Percentiles rank a stretch among this genome's conserved stretches.
Conservation (phyloP, 2,329 filamentous ascomycete genomes). For the Fusarium continuum region DNA sequence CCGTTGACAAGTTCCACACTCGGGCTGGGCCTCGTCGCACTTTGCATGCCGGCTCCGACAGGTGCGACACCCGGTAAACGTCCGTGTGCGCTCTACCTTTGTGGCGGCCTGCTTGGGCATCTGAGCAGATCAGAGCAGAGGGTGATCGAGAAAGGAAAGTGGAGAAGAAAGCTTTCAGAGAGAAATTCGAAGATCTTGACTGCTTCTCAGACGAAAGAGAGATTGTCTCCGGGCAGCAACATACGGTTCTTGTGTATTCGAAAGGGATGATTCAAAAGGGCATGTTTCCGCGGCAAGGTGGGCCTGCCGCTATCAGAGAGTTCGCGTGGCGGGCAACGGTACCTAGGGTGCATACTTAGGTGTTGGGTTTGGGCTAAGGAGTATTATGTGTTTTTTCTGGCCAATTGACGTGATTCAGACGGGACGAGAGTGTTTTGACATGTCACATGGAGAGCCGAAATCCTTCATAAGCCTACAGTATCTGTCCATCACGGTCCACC, state of each 20-base stretch:
- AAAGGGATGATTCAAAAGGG: constrained; percentile 10
- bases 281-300: constrained; percentile 32
- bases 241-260: constrained; percentile 21
- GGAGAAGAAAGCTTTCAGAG: too few species aligned
- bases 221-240: constrained; percentile 2
- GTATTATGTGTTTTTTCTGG: neutral
- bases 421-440: neutral
- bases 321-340: neutral
- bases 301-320: neutral
- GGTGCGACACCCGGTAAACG: constrained; percentile 49
- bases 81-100: constrained; percentile 40
- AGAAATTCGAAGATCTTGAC: too few species aligned
- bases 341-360: neutral
- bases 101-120: constrained; percentile 29
- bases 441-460: neutral
- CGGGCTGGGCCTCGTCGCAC: constrained; percentile 55
- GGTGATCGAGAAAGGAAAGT: constrained; percentile 32
- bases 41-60: constrained; percentile 54
- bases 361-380: neutral
- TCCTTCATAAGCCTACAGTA: too few species aligned
- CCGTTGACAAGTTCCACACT: constrained; percentile 50
- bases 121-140: neutral
- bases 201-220: constrained; percentile 5
- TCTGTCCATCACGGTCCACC: too few species aligned
- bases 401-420: neutral